These are phyloP conservation scores for Rubia tinctorum DNA, from an alignment of 305 asterid genomes.

Conservation along the genomic window DNA sequence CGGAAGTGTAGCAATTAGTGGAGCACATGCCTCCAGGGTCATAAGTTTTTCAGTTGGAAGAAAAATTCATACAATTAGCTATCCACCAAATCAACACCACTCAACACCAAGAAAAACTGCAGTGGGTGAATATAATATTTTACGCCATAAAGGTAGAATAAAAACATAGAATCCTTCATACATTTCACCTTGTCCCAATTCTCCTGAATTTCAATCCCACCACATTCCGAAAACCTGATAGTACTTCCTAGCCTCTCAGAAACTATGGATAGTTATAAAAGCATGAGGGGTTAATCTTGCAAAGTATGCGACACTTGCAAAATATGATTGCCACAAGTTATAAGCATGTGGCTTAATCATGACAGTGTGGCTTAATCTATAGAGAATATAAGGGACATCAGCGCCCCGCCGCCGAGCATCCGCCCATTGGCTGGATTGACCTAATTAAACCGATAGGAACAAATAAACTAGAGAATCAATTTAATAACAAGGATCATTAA, in stretches of 20 bases:
- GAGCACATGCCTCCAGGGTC: conserved; percentile 79
- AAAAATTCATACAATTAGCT: conserved; percentile 30
- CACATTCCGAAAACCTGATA: conserved; percentile 93
- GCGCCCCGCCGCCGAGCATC: conserved; percentile 98
- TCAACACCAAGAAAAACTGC: neutral
- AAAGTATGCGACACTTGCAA: too few relatives aligned
- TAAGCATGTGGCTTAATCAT: too few relatives aligned
- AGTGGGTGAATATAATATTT: neutral
- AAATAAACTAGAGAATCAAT: neutral
- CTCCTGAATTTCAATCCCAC: conserved; percentile 94
- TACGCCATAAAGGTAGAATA: neutral
- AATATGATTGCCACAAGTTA: too few relatives aligned
- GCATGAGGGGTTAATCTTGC: too few relatives aligned
- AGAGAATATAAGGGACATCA: conserved; percentile 55
- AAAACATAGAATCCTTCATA: conserved; percentile 2
- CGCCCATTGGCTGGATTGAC: conserved; percentile 90
- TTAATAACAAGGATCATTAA: neutral
- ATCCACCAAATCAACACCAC: neutral
- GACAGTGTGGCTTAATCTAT: too few relatives aligned
- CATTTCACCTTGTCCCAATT: conserved; percentile 87
- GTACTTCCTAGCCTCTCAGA: conserved; percentile 87
- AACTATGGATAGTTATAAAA: conserved; percentile 56
- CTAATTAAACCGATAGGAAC: conserved; percentile 30
- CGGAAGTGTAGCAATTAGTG: conserved; percentile 84
- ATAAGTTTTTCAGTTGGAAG: conserved; percentile 72